A percentile compares a stretch with the other conserved stretches of the same genome.
These are phyloP conservation scores for Neurospora sp. DNA, from an alignment of 495 filamentous ascomycete species.

Conservation along the genomic window DNA sequence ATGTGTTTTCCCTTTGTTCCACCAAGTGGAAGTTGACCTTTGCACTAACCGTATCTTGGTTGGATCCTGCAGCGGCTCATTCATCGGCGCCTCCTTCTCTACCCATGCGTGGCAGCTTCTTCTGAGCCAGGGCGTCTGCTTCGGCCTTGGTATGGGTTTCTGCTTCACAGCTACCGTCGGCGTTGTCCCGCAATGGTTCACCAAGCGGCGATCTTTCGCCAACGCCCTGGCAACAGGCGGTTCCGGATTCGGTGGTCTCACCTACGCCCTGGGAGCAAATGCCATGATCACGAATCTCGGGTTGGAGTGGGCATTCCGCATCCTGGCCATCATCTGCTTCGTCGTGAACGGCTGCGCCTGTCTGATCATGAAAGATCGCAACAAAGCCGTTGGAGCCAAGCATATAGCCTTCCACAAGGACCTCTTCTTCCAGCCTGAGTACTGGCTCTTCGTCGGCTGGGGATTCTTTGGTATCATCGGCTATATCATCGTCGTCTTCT, in stretches of 20 bases:
- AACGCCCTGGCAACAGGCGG: slow-evolving; percentile 65
- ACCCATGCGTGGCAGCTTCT: slow-evolving; percentile 62
- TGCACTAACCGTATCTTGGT: background rate
- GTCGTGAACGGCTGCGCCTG: slow-evolving; percentile 48
- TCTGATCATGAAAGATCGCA: slow-evolving; percentile 56
- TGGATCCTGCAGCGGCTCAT: slow-evolving; percentile 33
- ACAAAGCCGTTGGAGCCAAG: slow-evolving; percentile 52
- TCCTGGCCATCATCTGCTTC: slow-evolving; percentile 52
- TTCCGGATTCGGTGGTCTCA: slow-evolving; percentile 65
- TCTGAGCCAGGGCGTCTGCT: slow-evolving; percentile 65
- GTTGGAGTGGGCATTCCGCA: slow-evolving; percentile 56
- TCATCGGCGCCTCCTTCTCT: slow-evolving; percentile 61
- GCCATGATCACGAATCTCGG: slow-evolving; percentile 51
- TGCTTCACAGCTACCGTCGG: slow-evolving; percentile 62
- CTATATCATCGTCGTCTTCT: slow-evolving; percentile 64
- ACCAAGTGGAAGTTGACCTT: background rate
- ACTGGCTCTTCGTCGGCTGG: slow-evolving; percentile 56
- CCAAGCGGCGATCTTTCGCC: slow-evolving; percentile 55
- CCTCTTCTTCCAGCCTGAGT: slow-evolving; percentile 51
- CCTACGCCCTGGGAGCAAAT: slow-evolving; percentile 46
- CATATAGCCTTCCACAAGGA: slow-evolving; percentile 53
- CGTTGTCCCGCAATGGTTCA: slow-evolving; percentile 74
- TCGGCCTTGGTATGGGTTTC: slow-evolving; percentile 69
- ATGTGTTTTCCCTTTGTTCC: background rate
- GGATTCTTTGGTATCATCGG: slow-evolving; percentile 61